Evolutionary conservation across 108 stramenopile species (phyloP), one percentile per base, ranked within the genome.

Genomic region (Fragilaria crotonensis): DNA sequence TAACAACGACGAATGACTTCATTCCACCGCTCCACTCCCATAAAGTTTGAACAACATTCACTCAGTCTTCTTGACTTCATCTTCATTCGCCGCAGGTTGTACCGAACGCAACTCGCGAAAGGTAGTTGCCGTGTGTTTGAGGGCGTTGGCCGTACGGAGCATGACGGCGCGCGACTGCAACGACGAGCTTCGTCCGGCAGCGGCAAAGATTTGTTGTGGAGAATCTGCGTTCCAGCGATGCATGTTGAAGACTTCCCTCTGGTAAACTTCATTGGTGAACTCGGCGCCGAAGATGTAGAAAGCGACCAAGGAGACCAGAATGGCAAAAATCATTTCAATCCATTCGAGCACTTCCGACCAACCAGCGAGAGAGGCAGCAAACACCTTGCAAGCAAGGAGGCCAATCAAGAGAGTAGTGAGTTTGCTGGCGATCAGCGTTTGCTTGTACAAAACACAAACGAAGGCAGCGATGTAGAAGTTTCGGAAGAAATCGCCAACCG

Each of bases 211-310:
- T 56, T 74, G 66, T 28, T 74, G 58, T 23, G 73, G 67, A 32
- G 48, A 52, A 5, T 59, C 59, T 51, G 63, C 63, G 1, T 62
- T 64, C 73, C 73, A 74, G 20, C 41, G 45, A 48, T 56, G 63
- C 33, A 67, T 50, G 4, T 32, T 60, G 20, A 68, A 64, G 21
- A 74, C 67, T 36, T 68, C 59, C 30, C 57, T 20, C 20, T 74
- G 67, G 33, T 74, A 74, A 18, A 74, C 67, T 54, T 63, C 32
- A 63, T 74, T 74, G n/a, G 67, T 68, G 25, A 74, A 51, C 31
- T 74, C 73, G 4, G 60, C 67, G 25, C 45, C 25, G 27, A 68
- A 74, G 5, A 74, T 57, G 29, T 68, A 74, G 52, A 74, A 74
- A 29, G 73, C 73, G 49, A 63, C 68, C 9, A 50, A 21, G n/a